Evolutionary conservation across 192 early-diverging fungal species (phyloP).

Genomic region (Helicostylum pulchrum): DNA sequence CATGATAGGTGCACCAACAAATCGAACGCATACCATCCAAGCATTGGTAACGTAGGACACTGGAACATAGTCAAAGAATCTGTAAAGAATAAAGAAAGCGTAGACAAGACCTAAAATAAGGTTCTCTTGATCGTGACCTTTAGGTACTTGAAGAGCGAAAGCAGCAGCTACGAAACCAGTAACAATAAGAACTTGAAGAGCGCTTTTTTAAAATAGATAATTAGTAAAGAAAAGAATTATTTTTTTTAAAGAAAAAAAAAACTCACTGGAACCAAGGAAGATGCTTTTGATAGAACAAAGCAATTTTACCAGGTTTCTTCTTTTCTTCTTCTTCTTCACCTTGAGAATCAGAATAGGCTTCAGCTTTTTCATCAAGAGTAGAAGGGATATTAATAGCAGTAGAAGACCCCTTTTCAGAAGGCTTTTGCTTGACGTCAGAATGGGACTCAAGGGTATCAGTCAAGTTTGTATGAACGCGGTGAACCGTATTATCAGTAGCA

Average conservation of each 20-base stretch:
- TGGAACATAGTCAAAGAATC: conserved; percentile 24
- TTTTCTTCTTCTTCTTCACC: not conserved
- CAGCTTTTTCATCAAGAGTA: not conserved
- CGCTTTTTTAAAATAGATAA: not conserved
- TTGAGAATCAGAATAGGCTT: not conserved
- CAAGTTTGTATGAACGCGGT: not conserved
- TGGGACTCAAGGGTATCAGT: not conserved
- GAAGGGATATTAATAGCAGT: not conserved
- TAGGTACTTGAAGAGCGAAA: conserved; percentile 26
- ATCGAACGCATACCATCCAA: conserved; percentile 4
- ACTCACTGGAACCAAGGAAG: conserved; percentile 20
- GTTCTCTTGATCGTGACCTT: conserved; percentile 30
- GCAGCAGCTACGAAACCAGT: conserved; percentile 30
- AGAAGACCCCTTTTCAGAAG: not conserved
- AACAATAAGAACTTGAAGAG: conserved; percentile 21
- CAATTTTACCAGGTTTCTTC: not conserved
- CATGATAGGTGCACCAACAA: conserved; percentile 19
- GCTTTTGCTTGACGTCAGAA: not conserved
- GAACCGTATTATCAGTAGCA: no score
- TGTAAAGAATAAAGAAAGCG: conserved; percentile 18
- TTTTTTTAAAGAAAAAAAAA: not conserved
- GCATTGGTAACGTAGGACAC: conserved; percentile 7
- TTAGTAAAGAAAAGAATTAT: no score
- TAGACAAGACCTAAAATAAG: conserved; percentile 29
- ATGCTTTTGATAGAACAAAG: not conserved